A percentile compares a stretch with the other conserved stretches of the same genome.
Conservation (phyloP, 257 asterid genomes). For the Rehmannia glutinosa region DNA sequence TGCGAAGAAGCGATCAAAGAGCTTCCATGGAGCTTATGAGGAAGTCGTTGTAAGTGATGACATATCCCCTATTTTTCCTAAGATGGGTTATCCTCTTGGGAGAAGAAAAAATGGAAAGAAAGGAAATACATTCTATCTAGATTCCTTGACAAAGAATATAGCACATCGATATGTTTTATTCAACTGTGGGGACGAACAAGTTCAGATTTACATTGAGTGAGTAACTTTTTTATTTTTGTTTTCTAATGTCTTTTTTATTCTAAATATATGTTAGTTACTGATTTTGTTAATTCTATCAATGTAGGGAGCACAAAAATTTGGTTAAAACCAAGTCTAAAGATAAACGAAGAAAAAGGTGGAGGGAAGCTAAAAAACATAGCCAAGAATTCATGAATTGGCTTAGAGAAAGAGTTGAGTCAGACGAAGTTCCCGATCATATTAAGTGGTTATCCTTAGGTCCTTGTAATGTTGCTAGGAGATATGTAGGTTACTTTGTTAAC, state of each 20-base stretch:
- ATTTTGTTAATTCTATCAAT: too few relatives aligned
- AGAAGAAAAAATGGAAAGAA: neutral
- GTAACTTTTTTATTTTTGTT: neutral
- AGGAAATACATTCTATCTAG: neutral
- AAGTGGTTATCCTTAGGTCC: neutral
- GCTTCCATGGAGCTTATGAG: neutral
- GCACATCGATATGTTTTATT: slow-evolving; percentile 1
- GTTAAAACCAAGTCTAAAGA: neutral
- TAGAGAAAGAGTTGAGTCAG: too few relatives aligned
- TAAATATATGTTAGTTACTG: neutral
- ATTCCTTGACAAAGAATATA: neutral
- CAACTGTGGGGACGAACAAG: neutral
- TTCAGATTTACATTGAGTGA: neutral
- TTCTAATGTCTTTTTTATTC: neutral
- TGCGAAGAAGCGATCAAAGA: neutral
- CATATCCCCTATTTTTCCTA: neutral
- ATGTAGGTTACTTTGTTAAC: too few relatives aligned
- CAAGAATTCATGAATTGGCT: too few relatives aligned
- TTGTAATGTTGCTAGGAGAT: neutral
- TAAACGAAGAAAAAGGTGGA: neutral
- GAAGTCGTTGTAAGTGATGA: neutral
- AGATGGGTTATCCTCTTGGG: neutral
- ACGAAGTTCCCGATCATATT: too few relatives aligned
- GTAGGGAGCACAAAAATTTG: too few relatives aligned
- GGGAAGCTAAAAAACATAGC: too few relatives aligned